Conservation (phyloP, 768 basidiomycete genomes). For the Lenzites betulinus region DNA sequence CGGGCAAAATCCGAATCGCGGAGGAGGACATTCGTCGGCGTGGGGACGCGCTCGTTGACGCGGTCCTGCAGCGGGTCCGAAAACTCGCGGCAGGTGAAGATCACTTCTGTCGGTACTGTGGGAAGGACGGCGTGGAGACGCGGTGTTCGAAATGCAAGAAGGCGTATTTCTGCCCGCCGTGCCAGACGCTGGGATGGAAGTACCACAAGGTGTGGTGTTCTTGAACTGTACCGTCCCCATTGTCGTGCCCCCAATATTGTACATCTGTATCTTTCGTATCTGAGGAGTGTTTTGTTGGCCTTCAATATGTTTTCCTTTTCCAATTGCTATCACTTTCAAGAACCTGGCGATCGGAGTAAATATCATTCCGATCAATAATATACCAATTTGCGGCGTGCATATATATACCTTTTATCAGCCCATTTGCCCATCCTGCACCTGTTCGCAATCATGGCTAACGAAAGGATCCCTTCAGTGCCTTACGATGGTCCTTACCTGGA, state of each 20-base stretch:
- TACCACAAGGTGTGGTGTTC: conserved; percentile 25
- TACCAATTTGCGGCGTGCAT: too few relatives aligned
- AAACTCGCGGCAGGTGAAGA: conserved; percentile 19
- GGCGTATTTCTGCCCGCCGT: conserved; percentile 21
- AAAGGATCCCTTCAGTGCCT: too few relatives aligned
- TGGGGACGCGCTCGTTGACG: conserved; percentile 12
- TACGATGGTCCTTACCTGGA: conserved; percentile 6
- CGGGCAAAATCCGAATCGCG: conserved; percentile 14
- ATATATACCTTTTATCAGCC: too few relatives aligned
- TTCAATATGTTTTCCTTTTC: too few relatives aligned
- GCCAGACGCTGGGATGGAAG: conserved; percentile 24
- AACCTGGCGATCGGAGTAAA: too few relatives aligned
- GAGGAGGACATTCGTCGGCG: conserved; percentile 8
- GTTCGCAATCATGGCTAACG: too few relatives aligned
- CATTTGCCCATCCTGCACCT: too few relatives aligned
- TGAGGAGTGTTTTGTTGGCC: too few relatives aligned
- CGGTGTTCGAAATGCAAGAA: conserved; percentile 26
- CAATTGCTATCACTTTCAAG: too few relatives aligned
- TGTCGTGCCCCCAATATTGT: too few relatives aligned
- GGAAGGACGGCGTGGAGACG: conserved; percentile 21
- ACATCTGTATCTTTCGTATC: too few relatives aligned
- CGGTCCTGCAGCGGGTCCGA: conserved; percentile 18
- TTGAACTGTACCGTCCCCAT: neutral
- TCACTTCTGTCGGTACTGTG: conserved; percentile 27
- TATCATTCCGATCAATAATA: too few relatives aligned